A percentile compares a stretch with the other conserved stretches of the same genome.
Evolutionary conservation across 495 filamentous ascomycete genomes (phyloP).

Genomic region (Hypoxylon subgilvum): DNA sequence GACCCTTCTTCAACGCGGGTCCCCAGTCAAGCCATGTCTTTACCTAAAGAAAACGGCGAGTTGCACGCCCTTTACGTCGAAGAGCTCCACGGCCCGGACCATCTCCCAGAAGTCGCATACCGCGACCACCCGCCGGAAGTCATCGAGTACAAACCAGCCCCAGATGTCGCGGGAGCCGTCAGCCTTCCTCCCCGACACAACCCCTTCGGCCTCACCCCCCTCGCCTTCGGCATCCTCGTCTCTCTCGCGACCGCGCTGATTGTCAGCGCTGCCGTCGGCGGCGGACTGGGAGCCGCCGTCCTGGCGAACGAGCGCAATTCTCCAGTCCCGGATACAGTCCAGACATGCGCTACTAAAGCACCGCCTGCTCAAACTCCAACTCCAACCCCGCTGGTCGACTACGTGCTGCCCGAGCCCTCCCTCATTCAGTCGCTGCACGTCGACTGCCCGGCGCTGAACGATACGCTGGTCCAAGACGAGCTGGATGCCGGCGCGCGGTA

Average conservation of each 20-base stretch:
- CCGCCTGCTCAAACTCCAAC: not conserved
- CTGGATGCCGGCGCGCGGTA: not conserved
- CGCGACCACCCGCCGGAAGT: not conserved
- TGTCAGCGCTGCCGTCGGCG: not conserved
- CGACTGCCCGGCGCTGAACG: not conserved
- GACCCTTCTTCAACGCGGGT: not conserved
- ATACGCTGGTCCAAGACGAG: not conserved
- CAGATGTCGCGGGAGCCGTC: not conserved
- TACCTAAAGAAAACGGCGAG: not conserved
- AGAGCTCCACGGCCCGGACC: not conserved
- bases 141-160: not conserved
- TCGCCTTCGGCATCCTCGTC: conserved; percentile 3
- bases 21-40: not conserved
- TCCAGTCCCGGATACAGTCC: not conserved
- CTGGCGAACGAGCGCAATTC: not conserved
- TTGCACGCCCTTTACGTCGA: not conserved
- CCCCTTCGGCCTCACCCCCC: not conserved
- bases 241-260: not conserved
- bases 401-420: not conserved
- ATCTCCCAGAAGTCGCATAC: not conserved
- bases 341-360: no score
- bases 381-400: not conserved
- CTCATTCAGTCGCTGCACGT: not conserved
- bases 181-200: not conserved
- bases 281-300: not conserved